Evolutionary conservation across 495 filamentous ascomycete species (phyloP), one percentile per base, ranked within the genome.

Genomic region (Acidiella bohemica): DNA sequence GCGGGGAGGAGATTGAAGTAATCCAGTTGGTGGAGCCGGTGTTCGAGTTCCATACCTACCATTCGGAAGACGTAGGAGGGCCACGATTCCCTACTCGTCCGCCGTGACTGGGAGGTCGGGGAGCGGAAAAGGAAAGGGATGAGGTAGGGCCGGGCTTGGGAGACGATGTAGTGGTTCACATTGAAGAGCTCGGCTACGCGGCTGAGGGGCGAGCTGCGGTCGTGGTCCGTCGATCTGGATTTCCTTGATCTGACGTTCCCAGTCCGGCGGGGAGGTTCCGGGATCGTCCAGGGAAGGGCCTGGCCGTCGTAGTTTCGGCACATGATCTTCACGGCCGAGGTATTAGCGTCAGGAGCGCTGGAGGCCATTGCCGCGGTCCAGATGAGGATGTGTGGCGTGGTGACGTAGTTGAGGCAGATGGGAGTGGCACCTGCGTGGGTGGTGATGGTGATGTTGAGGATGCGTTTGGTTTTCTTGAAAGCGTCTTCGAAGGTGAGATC

Each of bases 401-500:
- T 96, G 36, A 96, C 63, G 53, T 96, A 90, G 59, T 96, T 96
- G 5, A 96, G 68, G 16, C 94, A 59, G 42, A 80, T 85, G 7
- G 88, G 88, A 2, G 83, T 73, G 32, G 81, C 83, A n/a, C 75
- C 75, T 10, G 73, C 74, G 7, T 71, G 72, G 2, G 79, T 80
- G 1, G 80, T 79, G 28, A 96, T 78, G 1, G 85, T 94, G 55
- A 96, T 94, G 55, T 94, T 94, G 44, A 96, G 66, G 17, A 94
- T 78, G 22, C 84, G 67, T 53, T 87, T 90, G 9, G 85, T 94
- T 33, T 75, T 70, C 24, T 76, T 68, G 55, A 88, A 94, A 2
- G 88, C 88, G 58, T 95, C 88, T 62, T 94, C 84, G 50, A 96
- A 96, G 0, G 87, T 96, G 16, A 94, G 54, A 49, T 93, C 81